These are phyloP conservation scores for Lagerstroemia speciosa DNA, from an alignment of 345 rosid genomes.

Conservation along the genomic window DNA sequence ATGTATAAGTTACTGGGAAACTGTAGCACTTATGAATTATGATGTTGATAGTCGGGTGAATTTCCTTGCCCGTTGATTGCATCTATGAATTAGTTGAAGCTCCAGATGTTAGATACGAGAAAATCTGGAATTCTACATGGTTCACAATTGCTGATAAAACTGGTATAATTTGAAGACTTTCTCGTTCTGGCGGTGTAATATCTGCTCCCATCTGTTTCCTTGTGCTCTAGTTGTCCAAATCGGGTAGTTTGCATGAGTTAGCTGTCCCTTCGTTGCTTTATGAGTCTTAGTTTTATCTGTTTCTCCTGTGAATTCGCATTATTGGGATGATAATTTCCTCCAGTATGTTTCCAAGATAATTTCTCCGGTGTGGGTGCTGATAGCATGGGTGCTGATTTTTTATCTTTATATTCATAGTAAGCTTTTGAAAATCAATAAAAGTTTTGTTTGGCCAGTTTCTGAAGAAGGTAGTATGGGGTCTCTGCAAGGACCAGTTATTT, in stretches of 20 bases:
- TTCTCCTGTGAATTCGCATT: not conserved
- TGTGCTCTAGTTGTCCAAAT: not conserved
- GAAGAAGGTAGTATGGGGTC: slow-evolving; percentile 42
- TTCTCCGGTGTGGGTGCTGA: not conserved
- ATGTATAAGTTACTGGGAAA: not conserved
- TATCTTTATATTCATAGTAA: not conserved
- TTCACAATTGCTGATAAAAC: no score
- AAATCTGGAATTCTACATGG: not conserved
- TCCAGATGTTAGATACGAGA: not conserved
- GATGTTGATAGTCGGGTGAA: not conserved
- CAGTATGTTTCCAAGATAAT: not conserved
- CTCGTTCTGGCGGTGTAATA: not conserved
- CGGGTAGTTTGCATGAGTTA: not conserved
- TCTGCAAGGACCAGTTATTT: slow-evolving; percentile 66
- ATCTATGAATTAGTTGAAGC: not conserved
- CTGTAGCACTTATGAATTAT: not conserved
- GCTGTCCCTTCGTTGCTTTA: not conserved
- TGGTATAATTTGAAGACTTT: no score
- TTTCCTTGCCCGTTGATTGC: not conserved
- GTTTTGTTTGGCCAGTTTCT: slow-evolving; percentile 2
- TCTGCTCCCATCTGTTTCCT: not conserved
- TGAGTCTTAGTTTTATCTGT: not conserved
- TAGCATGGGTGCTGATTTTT: not conserved
- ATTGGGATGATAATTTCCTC: not conserved
- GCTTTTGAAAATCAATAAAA: not conserved